phyloP scores from a whole-genome alignment of 208 protist species.

The Trypanosoma boissoni region DNA sequence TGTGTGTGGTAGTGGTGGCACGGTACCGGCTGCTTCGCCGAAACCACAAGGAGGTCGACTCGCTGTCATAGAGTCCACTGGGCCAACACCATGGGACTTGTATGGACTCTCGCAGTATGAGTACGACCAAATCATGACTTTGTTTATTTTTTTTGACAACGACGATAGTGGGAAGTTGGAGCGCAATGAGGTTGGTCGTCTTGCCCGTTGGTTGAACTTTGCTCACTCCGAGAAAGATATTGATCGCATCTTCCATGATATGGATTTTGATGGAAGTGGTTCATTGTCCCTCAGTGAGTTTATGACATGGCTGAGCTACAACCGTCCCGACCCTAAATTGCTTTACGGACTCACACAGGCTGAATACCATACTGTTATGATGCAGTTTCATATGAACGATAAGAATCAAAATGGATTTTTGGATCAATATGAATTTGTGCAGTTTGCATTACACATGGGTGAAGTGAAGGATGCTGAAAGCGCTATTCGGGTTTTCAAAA shows the following conservation, averaged over 20 bases:
- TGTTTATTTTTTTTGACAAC: conserved; percentile 84
- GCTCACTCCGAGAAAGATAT: conserved; percentile 55
- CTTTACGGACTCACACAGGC: conserved; percentile 75
- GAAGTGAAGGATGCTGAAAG: conserved; percentile 35
- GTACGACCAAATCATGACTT: conserved; percentile 78
- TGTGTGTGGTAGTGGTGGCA: conserved; percentile 15
- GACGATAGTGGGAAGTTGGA: conserved; percentile 65
- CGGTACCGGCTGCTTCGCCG: background rate
- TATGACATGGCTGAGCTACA: conserved; percentile 63
- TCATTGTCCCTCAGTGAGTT: conserved; percentile 69
- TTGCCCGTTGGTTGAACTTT: conserved; percentile 86
- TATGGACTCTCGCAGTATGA: conserved; percentile 69
- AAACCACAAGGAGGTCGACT: conserved; percentile 14
- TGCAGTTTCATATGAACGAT: conserved; percentile 84
- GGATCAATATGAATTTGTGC: conserved; percentile 54
- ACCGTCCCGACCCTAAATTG: conserved; percentile 67
- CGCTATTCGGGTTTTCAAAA: conserved; percentile 46
- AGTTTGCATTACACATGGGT: conserved; percentile 41
- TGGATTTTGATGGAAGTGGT: conserved; percentile 64
- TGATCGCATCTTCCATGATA: conserved; percentile 72
- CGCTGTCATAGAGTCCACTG: conserved; percentile 41
- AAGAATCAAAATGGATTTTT: conserved; percentile 63
- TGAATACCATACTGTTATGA: conserved; percentile 87
- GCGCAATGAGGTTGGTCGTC: conserved; percentile 44
- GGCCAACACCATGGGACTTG: conserved; percentile 42